phyloP scores from a whole-genome alignment of 257 asterid species.

The Cynanchum wilfordii region DNA sequence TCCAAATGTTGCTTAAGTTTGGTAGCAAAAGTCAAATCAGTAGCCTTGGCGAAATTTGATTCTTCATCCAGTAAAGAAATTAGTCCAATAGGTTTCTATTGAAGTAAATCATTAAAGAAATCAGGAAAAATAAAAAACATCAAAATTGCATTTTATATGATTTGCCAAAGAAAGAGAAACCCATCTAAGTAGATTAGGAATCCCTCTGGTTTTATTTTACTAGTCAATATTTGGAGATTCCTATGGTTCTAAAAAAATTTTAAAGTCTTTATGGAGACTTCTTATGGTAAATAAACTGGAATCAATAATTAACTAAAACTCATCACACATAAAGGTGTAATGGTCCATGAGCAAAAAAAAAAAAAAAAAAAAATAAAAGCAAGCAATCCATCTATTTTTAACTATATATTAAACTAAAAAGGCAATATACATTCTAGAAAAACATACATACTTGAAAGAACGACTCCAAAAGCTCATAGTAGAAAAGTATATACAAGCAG shows the following conservation, averaged over 20 bases:
- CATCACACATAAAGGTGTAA: neutral
- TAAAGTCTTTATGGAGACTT: neutral
- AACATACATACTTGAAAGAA: neutral
- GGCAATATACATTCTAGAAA: neutral
- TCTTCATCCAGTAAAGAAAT: conserved; percentile 81
- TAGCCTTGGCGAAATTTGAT: conserved; percentile 69
- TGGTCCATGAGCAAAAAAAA: neutral
- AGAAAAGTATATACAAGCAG: neutral
- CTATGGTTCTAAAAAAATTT: too few relatives aligned
- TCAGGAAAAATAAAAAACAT: conserved; percentile 16
- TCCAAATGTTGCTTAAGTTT: conserved; percentile 73
- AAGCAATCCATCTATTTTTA: neutral
- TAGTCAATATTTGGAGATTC: too few relatives aligned
- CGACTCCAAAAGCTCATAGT: neutral
- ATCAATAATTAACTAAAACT: neutral
- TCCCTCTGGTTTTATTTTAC: too few relatives aligned
- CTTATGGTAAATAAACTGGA: neutral
- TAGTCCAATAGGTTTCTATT: conserved; percentile 76
- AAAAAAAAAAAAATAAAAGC: too few relatives aligned
- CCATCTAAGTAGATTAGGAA: neutral
- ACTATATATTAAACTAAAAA: neutral
- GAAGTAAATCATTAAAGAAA: conserved; percentile 9
- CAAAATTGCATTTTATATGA: neutral
- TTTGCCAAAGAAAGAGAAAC: neutral
- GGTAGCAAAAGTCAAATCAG: conserved; percentile 53